Percentiles rank a stretch among this genome's conserved stretches.
phyloP scores from a whole-genome alignment of 805 yeast species.

The Saccharomycopsis fermentans region DNA sequence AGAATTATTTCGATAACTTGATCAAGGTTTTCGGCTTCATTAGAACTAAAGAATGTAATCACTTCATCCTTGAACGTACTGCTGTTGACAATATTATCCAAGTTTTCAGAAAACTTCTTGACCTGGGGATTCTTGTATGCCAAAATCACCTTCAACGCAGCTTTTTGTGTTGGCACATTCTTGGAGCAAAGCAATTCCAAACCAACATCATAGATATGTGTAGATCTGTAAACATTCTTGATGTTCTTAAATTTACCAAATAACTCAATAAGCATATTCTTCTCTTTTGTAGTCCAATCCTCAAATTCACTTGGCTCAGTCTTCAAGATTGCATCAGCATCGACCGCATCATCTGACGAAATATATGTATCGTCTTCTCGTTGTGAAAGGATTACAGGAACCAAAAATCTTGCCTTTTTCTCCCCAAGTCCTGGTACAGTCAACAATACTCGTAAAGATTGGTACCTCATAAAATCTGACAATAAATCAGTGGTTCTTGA shows the following conservation, averaged over 20 bases:
- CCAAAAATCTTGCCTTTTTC: slow-evolving; percentile 41
- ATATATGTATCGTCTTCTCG: slow-evolving; percentile 19
- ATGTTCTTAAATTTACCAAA: slow-evolving; percentile 58
- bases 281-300: slow-evolving; percentile 42
- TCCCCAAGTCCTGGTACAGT: slow-evolving; percentile 65
- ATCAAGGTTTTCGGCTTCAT: slow-evolving; percentile 43
- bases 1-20: slow-evolving; percentile 61
- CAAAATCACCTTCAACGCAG: slow-evolving; percentile 61
- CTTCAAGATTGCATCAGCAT: slow-evolving; percentile 17
- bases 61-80: slow-evolving; percentile 79
- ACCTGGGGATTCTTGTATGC: slow-evolving; percentile 51
- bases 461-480: slow-evolving; percentile 41
- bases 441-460: slow-evolving; percentile 46
- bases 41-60: slow-evolving; percentile 47
- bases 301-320: slow-evolving; percentile 19
- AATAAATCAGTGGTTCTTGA: slow-evolving; percentile 30
- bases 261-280: slow-evolving; percentile 47
- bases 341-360: slow-evolving; percentile 20
- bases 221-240: slow-evolving; percentile 40
- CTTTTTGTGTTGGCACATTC: slow-evolving; percentile 51
- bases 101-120: slow-evolving; percentile 60
- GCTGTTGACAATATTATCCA: slow-evolving; percentile 71
- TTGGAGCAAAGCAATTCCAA: slow-evolving; percentile 52
- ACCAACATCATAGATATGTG: slow-evolving; percentile 43
- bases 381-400: slow-evolving; percentile 43